Conservation (phyloP, 805 yeast species). For the Suhomyces prunicola region DNA sequence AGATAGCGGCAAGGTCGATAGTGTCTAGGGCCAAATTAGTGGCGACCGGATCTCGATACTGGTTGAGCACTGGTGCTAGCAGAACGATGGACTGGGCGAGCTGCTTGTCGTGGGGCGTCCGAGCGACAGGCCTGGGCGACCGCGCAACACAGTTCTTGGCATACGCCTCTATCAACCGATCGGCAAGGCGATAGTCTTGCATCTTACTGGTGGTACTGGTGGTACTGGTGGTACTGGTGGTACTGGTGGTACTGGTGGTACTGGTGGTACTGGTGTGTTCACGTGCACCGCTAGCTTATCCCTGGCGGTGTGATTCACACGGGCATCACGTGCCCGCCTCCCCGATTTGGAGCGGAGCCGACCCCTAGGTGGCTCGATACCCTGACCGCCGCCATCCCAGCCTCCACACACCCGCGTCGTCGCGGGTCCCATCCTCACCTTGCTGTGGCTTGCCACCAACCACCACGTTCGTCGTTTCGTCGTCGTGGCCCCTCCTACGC, state of each 20-base stretch:
- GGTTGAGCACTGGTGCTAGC: neutral
- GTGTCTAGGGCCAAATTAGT: conserved; percentile 57
- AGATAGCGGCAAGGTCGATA: conserved; percentile 58
- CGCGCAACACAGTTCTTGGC: conserved; percentile 5
- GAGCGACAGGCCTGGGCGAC: neutral
- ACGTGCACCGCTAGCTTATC: no score
- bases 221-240: no score
- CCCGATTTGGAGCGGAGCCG: neutral
- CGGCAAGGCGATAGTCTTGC: neutral
- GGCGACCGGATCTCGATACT: conserved; percentile 11
- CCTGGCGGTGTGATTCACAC: no score
- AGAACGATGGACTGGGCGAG: conserved; percentile 3
- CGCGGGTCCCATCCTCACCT: neutral
- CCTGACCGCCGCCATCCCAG: neutral
- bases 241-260: no score
- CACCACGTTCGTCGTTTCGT: neutral
- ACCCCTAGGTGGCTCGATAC: neutral
- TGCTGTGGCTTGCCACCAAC: neutral
- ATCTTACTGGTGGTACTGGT: no score
- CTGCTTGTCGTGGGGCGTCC: neutral
- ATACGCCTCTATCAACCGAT: conserved; percentile 9
- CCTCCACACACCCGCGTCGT: neutral
- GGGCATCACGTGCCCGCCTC: neutral
- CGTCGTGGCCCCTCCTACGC: neutral
- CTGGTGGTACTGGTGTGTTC: no score